These are phyloP conservation scores for Ceriops decandra DNA, from an alignment of 345 rosid species.

Conservation along the genomic window DNA sequence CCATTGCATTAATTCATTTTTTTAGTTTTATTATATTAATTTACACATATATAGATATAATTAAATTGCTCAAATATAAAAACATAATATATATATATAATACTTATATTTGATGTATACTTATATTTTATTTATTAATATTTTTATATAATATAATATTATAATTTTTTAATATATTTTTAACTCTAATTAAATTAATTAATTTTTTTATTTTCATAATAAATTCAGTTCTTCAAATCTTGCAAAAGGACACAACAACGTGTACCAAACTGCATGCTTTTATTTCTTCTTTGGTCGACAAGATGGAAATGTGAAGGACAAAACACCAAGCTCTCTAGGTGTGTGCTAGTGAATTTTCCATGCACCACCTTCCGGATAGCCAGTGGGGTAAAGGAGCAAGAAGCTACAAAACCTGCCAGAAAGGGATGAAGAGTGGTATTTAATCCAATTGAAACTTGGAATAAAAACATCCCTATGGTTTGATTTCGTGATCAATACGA, in stretches of 20 bases:
- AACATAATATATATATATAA: too few relatives aligned
- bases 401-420: background rate
- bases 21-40: too few relatives aligned
- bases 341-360: background rate
- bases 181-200: too few relatives aligned
- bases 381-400: background rate
- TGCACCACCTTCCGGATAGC: background rate
- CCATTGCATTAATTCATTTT: too few relatives aligned
- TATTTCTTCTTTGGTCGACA: background rate
- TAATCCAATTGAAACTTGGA: background rate
- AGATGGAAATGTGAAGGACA: background rate
- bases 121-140: too few relatives aligned
- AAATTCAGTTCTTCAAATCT: background rate
- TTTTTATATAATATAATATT: too few relatives aligned
- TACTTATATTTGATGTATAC: too few relatives aligned
- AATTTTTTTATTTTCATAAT: background rate
- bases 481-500: background rate
- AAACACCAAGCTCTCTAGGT: background rate
- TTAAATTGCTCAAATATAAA: too few relatives aligned
- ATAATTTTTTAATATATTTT: too few relatives aligned
- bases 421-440: background rate
- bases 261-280: conserved; percentile 2
- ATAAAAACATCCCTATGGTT: background rate
- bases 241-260: background rate
- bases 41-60: too few relatives aligned